Base-by-base conservation (phyloP, 306 rosid genomes). In the Datisca glomerata region DNA sequence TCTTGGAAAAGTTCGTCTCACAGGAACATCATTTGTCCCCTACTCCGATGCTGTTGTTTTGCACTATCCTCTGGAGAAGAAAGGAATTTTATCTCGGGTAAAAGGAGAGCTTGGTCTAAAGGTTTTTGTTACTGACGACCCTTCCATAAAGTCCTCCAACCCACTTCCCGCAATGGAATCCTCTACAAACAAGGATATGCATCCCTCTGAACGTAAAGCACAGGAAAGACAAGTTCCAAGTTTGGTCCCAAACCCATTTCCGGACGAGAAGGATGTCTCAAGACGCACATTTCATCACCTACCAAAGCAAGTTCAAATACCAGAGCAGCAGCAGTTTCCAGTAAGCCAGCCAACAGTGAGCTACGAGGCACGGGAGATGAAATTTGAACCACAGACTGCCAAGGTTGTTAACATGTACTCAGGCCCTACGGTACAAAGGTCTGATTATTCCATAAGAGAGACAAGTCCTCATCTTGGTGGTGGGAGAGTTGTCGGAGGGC, bases 21-120 rank as follows among this genome's bases (percentile, higher is more conserved):
- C 86, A 2, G 86, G 84, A 49, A 64, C 94, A 16, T 89, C 98
- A 8, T 89, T 89, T 41, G 98, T 89, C 12, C 61, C 86, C 3
- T 60, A 74, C 50, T 61, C 96, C 20, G 98, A 89, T 51, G 95
- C 96, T 51, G 70, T 65, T 52, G 68, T 78, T 55, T 53, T 80
- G 65, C 86, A 78, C 73, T 89, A 89, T 55, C 98, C 98, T 44
- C 49, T 89, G 9, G 98, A 89, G 45, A 89, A 64, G 57, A 71
- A 47, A 47, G 42, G 40, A 46, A 2, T 84, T 15, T 69, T 80
- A 10, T 80, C 93, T 0, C 75, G 80, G 2, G 51, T 67, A 12
- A 84, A 73, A 50, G 96, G 98, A 27, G 98, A 89, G 61, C 83
- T 89, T 62, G 96, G 98, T 51, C 71, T 89, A 57, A 84, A 80